Evolutionary conservation across 495 filamentous ascomycete species (phyloP).

Genomic region (Daldinia concentrica): DNA sequence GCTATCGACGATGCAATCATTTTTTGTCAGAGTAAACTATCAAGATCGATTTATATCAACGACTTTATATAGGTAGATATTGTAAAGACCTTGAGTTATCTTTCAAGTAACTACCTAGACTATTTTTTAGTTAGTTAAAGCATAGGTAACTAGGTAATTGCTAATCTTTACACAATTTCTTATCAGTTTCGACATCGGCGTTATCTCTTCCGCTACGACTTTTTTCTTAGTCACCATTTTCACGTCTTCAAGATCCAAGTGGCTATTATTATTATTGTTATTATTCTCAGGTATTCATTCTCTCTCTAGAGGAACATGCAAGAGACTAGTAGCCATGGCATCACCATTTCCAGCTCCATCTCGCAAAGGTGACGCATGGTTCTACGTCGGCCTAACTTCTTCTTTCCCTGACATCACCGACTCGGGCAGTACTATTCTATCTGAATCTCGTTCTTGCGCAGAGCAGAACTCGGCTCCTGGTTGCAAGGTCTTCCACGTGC

Average conservation of each 20-base stretch:
- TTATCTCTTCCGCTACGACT: conserved; percentile 12
- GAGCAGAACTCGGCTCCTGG: conserved; percentile 46
- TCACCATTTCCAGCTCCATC: conserved; percentile 45
- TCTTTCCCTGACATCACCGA: conserved; percentile 60
- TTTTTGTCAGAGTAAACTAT: background rate
- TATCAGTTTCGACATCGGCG: conserved; percentile 12
- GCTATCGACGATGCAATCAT: background rate
- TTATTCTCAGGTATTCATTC: background rate
- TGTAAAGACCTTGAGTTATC: background rate
- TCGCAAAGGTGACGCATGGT: conserved; percentile 52
- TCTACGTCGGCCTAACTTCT: conserved; percentile 58
- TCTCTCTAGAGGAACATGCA: conserved; percentile 5
- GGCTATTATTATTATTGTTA: background rate
- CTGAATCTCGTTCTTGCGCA: conserved; percentile 42
- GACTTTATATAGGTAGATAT: background rate
- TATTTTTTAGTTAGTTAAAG: background rate
- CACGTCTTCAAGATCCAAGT: background rate
- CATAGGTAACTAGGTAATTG: conserved; percentile 2
- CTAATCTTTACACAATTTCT: conserved; percentile 16
- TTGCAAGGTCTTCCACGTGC: conserved; percentile 66
- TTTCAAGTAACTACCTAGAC: background rate
- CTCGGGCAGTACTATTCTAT: conserved; percentile 49
- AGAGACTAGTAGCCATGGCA: conserved; percentile 13
- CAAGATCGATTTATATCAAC: background rate
- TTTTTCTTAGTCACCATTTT: conserved; percentile 12